Conservation (phyloP, 1,284 basidiomycete species). For the Boletus semigastroideus region DNA sequence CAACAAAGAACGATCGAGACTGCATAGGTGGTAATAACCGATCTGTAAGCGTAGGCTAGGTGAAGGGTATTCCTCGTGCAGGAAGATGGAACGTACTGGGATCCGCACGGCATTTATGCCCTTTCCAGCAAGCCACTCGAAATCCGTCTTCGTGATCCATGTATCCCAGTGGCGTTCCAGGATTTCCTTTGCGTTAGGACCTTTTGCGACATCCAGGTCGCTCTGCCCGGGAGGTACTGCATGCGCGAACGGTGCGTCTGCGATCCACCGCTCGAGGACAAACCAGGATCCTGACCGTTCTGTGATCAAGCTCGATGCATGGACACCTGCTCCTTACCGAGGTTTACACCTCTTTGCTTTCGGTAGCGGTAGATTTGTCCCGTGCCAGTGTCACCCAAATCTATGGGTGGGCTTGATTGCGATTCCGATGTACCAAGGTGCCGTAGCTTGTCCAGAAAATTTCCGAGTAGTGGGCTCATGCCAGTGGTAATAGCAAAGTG, state of each 20-base stretch:
- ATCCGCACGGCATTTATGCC: slow-evolving; percentile 85
- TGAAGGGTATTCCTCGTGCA: neutral
- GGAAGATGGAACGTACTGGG: slow-evolving; percentile 53
- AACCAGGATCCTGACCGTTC: slow-evolving; percentile 66
- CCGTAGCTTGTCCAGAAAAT: slow-evolving; percentile 18
- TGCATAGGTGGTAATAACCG: slow-evolving; percentile 74
- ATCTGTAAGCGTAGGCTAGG: slow-evolving; percentile 49
- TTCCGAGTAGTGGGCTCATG: slow-evolving; percentile 17
- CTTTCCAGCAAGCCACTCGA: slow-evolving; percentile 68
- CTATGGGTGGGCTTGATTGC: neutral
- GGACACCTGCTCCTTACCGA: slow-evolving; percentile 50
- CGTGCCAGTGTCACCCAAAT: slow-evolving; percentile 12
- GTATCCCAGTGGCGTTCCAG: slow-evolving; percentile 82
- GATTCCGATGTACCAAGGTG: slow-evolving; percentile 1
- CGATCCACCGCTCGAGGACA: slow-evolving; percentile 76
- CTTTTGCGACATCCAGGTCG: slow-evolving; percentile 75
- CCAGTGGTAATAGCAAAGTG: neutral
- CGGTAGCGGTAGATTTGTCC: slow-evolving; percentile 58
- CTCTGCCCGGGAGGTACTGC: slow-evolving; percentile 62
- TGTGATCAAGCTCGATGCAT: slow-evolving; percentile 8
- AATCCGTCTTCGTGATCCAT: slow-evolving; percentile 73
- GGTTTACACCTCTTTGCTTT: slow-evolving; percentile 81
- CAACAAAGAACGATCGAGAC: slow-evolving; percentile 60
- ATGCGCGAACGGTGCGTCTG: slow-evolving; percentile 51
- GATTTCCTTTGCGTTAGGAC: slow-evolving; percentile 55